Evolutionary conservation across 2,329 filamentous ascomycete species (phyloP), one percentile per base, ranked within the genome.

Genomic region (Neofusicoccum kwambonambiense): DNA sequence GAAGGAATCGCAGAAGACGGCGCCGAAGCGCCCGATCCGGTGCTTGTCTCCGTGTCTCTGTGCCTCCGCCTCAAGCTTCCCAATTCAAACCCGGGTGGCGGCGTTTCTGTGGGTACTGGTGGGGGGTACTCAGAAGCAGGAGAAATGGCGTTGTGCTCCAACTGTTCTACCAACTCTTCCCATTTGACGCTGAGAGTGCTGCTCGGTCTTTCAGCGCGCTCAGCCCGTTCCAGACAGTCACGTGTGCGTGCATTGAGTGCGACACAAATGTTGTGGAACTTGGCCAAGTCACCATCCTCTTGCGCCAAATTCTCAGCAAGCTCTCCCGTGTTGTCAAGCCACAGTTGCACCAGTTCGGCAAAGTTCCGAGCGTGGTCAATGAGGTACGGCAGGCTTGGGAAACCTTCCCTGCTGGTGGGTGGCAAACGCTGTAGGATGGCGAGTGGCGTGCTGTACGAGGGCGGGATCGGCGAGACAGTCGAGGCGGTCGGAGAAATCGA

Each of bases 401-500:
- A 97, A 0, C 95, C 95, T 79, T 99, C 95, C 64, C 92, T 87
- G 8, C 91, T 92, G 0, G 89, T 89, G 9, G 89, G 87, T 7
- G 92, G 90, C 13, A 98, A 80, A 0, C 95, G 90, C 49, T 89
- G 88, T 47, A 96, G 85, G 67, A 99, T 98, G 9, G 93, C 93
- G 63, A 95, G 88, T 0, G 95, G 95, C 0, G 95, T 97, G 56
- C 91, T 93, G 78, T 98, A 99, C 2, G 91, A 92, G 0, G 93
- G 90, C 1, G 92, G 91, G 8, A 92, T 84, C 8, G 87, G 81
- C 44, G 86, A 82, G 50, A 84, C 81, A n/a, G 83, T 84, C 35
- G 74, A 70, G 4, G 75, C 75, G 52, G 93, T 89, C 3, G 89
- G 86, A 1, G 92, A 89, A 62, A 97, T 91, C 8, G 89, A 87